Conservation (phyloP, 2,329 filamentous ascomycete genomes). For the Cladorrhinum sp. region DNA sequence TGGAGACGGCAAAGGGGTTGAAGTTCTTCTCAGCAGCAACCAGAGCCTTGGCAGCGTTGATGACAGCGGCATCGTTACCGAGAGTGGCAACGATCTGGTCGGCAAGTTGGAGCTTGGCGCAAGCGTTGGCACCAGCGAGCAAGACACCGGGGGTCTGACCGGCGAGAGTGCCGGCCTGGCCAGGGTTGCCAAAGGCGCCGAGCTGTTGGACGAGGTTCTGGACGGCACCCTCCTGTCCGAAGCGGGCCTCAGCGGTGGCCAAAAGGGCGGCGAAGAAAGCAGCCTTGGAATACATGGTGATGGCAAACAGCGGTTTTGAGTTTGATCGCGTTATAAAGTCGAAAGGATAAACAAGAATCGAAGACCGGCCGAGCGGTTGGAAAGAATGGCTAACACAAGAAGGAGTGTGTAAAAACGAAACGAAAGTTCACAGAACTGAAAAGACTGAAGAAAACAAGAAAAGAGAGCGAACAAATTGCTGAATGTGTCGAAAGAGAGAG, state of each 20-base stretch:
- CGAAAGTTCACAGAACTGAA: slow-evolving; percentile 32
- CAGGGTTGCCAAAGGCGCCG: slow-evolving; percentile 52
- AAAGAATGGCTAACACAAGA: slow-evolving; percentile 17
- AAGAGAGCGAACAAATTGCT: slow-evolving; percentile 23
- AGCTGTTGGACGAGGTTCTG: slow-evolving; percentile 54
- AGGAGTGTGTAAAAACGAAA: slow-evolving; percentile 27
- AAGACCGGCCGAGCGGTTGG: slow-evolving; percentile 26
- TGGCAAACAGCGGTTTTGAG: slow-evolving; percentile 1
- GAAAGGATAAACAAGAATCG: slow-evolving; percentile 20
- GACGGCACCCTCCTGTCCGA: slow-evolving; percentile 61
- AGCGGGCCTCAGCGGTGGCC: slow-evolving; percentile 53
- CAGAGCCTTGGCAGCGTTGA: slow-evolving; percentile 59
- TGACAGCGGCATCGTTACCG: slow-evolving; percentile 55
- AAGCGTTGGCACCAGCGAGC: slow-evolving; percentile 63
- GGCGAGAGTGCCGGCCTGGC: slow-evolving; percentile 61
- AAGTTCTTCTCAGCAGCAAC: slow-evolving; percentile 73
- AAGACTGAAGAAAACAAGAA: slow-evolving; percentile 20
- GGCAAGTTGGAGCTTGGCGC: slow-evolving; percentile 62
- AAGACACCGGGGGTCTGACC: slow-evolving; percentile 60
- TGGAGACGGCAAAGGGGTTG: slow-evolving; percentile 61
- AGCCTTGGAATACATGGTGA: slow-evolving; percentile 28
- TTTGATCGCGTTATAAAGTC: slow-evolving; percentile 4
- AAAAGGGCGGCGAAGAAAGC: slow-evolving; percentile 31
- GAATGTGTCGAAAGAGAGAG: slow-evolving; percentile 14
- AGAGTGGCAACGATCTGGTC: slow-evolving; percentile 62